These are phyloP conservation scores for Paecilomyces formosus DNA, from an alignment of 2,329 filamentous ascomycete species.

Conservation along the genomic window DNA sequence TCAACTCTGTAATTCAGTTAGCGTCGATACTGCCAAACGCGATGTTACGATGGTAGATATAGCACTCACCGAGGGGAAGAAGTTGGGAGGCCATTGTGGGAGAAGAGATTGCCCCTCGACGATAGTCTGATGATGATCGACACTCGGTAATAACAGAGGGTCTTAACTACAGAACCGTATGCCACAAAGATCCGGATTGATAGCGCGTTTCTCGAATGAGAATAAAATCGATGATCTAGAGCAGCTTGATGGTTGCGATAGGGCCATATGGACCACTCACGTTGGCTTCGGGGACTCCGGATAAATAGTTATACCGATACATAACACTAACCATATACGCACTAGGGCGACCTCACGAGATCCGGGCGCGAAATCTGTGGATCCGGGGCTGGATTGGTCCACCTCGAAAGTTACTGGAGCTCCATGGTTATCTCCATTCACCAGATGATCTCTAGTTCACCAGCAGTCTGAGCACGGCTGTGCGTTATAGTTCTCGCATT, in stretches of 20 bases:
- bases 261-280: not conserved
- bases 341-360: not conserved
- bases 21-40: not conserved
- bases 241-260: not conserved
- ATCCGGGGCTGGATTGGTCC: not conserved
- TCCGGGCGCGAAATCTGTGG: not conserved
- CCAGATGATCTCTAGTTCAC: not conserved
- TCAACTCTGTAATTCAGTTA: slow-evolving; percentile 61
- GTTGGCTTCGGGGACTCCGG: not conserved
- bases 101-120: slow-evolving; percentile 2
- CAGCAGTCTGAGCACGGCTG: not conserved
- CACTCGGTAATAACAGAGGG: not conserved
- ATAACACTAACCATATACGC: not conserved
- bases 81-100: slow-evolving; percentile 63
- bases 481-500: not conserved
- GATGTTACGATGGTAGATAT: not conserved
- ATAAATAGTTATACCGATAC: not conserved
- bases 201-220: not conserved
- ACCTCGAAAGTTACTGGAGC: not conserved
- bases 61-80: slow-evolving; percentile 57
- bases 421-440: not conserved
- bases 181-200: not conserved
- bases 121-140: not conserved
- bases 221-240: not conserved
- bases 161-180: not conserved